A percentile compares a stretch with the other conserved stretches of the same genome.
Evolutionary conservation across 306 rosid species (phyloP).

Genomic region (Oxytropis ochrocephala): DNA sequence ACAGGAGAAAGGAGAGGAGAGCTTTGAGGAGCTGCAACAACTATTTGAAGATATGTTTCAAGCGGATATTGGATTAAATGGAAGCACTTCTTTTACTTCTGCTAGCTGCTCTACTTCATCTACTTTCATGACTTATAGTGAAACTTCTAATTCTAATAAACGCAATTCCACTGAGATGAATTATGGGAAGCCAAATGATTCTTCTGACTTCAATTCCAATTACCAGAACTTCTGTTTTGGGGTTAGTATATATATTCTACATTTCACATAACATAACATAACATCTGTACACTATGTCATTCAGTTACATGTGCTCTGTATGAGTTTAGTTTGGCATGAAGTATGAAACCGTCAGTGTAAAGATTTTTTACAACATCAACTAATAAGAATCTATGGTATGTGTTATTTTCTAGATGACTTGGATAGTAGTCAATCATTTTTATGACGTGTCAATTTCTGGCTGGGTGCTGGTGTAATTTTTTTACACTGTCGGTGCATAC

Average conservation of each 20-base stretch:
- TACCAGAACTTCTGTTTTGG: constrained; percentile 60
- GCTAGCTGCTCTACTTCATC: constrained; percentile 38
- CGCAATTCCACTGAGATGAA: constrained; percentile 55
- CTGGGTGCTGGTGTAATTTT: too few species aligned
- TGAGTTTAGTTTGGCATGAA: too few species aligned
- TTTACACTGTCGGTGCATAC: too few species aligned
- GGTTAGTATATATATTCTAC: constrained; percentile 47
- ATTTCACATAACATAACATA: background rate
- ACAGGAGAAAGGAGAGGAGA: constrained; percentile 75
- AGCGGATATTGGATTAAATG: constrained; percentile 36
- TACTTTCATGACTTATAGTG: constrained; percentile 28
- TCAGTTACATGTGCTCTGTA: too few species aligned
- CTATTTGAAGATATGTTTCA: constrained; percentile 78
- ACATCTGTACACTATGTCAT: too few species aligned
- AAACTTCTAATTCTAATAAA: constrained; percentile 48
- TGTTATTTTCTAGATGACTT: too few species aligned
- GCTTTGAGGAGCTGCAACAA: constrained; percentile 77
- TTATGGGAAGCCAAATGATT: constrained; percentile 27
- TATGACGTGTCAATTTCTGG: too few species aligned
- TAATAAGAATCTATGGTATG: too few species aligned
- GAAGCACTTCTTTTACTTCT: constrained; percentile 20
- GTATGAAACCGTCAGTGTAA: too few species aligned
- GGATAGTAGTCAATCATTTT: too few species aligned
- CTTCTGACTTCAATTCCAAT: constrained; percentile 31
- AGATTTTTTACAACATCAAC: too few species aligned